phyloP scores from a whole-genome alignment of 73 alveolate species.

The Tetrahymena thermophila region DNA sequence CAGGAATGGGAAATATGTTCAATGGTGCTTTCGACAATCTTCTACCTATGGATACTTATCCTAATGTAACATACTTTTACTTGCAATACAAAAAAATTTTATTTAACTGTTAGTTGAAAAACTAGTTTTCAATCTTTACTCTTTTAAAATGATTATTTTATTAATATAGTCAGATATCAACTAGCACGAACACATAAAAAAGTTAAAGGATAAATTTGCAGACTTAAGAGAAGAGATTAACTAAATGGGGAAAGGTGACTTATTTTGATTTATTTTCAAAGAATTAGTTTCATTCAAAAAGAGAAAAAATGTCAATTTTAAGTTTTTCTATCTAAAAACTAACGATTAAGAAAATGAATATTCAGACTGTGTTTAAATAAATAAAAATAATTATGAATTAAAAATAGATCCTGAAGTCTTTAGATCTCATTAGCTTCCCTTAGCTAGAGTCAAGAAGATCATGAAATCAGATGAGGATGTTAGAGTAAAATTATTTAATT shows the following conservation, averaged over 20 bases:
- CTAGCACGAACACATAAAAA: constrained; percentile 38
- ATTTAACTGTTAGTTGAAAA: too few relatives aligned
- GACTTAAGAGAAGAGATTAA: constrained; percentile 40
- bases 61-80: background rate
- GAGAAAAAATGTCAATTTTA: too few relatives aligned
- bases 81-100: too few relatives aligned
- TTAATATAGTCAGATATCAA: background rate
- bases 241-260: constrained; percentile 35
- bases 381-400: background rate
- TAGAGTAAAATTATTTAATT: constrained; percentile 35
- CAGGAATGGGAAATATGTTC: background rate
- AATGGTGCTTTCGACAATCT: background rate
- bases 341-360: background rate
- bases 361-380: background rate
- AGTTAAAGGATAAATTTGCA: constrained; percentile 32
- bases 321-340: too few relatives aligned
- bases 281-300: too few relatives aligned
- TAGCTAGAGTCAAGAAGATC: constrained; percentile 96
- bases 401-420: constrained; percentile 58
- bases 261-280: background rate
- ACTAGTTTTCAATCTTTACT: background rate
- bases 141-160: background rate
- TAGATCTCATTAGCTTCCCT: constrained; percentile 84
- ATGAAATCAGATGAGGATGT: constrained; percentile 98
- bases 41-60: background rate